A percentile compares a stretch with the other conserved stretches of the same genome.
phyloP scores from a whole-genome alignment of 202 grass and related monocot genomes.

The Zoysia matrella region DNA sequence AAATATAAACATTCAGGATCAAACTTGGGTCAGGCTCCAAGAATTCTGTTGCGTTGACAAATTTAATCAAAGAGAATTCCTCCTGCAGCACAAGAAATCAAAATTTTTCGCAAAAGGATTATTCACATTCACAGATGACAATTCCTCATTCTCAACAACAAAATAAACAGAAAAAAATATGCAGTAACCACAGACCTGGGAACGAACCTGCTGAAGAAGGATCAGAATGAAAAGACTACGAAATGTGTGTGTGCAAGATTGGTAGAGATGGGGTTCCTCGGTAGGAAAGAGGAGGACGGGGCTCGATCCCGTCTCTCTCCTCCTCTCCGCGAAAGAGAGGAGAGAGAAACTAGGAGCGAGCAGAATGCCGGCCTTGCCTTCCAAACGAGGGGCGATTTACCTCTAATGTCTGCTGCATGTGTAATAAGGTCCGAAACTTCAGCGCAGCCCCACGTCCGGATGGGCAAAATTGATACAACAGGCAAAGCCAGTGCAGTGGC shows the following conservation, averaged over 20 bases:
- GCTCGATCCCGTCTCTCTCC: slow-evolving; percentile 15
- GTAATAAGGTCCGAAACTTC: slow-evolving; percentile 34
- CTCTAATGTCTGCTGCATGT: slow-evolving; percentile 27
- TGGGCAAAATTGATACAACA: no score
- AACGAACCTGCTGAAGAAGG: background rate
- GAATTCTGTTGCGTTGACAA: background rate
- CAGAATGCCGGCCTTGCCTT: slow-evolving; percentile 41
- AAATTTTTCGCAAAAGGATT: background rate
- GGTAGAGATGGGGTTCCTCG: slow-evolving; percentile 27
- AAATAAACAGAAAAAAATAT: background rate
- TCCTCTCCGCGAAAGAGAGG: slow-evolving; percentile 52
- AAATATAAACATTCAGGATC: background rate
- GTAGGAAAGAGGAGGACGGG: slow-evolving; percentile 33
- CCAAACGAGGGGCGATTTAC: slow-evolving; percentile 49
- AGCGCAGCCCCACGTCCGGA: slow-evolving; percentile 15
- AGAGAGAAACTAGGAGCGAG: slow-evolving; percentile 56
- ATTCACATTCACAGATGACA: background rate
- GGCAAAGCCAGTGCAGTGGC: no score
- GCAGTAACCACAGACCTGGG: background rate
- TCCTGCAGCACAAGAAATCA: background rate
- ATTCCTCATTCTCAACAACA: background rate
- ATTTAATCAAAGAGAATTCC: background rate
- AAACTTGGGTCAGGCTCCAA: background rate
- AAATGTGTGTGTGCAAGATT: slow-evolving; percentile 21
- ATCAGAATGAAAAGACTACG: slow-evolving; percentile 5